Conservation (phyloP, 352 stramenopile genomes). For the Phytopythium montanum region DNA sequence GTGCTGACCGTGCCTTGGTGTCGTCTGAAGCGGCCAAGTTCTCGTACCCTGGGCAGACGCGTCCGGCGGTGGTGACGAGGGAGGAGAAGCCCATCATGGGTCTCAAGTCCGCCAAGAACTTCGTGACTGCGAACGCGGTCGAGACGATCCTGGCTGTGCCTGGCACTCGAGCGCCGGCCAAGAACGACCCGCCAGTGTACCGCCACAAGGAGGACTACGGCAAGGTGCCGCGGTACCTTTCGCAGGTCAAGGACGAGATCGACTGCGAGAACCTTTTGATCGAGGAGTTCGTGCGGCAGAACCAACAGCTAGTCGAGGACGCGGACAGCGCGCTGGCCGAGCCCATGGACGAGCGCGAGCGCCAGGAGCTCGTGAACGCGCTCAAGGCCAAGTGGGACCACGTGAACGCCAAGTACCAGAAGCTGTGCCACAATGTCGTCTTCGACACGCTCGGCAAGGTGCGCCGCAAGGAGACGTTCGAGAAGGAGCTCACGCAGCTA, state of each 20-base stretch:
- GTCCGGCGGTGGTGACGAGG: conserved; percentile 69
- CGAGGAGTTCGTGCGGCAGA: conserved; percentile 89
- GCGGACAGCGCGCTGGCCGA: conserved; percentile 50
- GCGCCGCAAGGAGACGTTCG: conserved; percentile 90
- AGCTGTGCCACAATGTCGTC: conserved; percentile 91
- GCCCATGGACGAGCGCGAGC: conserved; percentile 85
- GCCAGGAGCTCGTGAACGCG: conserved; percentile 75
- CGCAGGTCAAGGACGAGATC: conserved; percentile 92
- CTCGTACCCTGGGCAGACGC: conserved; percentile 56
- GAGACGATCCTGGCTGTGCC: conserved; percentile 88
- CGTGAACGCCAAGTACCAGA: conserved; percentile 94
- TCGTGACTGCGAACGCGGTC: conserved; percentile 91
- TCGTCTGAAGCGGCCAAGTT: conserved; percentile 55
- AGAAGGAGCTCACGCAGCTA: conserved; percentile 89
- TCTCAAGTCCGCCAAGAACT: conserved; percentile 92
- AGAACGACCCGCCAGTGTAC: conserved; percentile 73
- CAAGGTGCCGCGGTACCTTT: conserved; percentile 90
- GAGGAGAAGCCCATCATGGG: conserved; percentile 92
- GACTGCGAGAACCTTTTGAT: conserved; percentile 92
- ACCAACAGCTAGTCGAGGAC: conserved; percentile 82
- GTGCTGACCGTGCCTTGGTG: background rate
- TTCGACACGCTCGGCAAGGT: conserved; percentile 93
- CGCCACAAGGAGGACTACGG: conserved; percentile 91
- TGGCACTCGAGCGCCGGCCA: conserved; percentile 48
- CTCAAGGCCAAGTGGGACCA: conserved; percentile 94